phyloP scores from a whole-genome alignment of 73 alveolate species.

The Tetrahymena elliotti region DNA sequence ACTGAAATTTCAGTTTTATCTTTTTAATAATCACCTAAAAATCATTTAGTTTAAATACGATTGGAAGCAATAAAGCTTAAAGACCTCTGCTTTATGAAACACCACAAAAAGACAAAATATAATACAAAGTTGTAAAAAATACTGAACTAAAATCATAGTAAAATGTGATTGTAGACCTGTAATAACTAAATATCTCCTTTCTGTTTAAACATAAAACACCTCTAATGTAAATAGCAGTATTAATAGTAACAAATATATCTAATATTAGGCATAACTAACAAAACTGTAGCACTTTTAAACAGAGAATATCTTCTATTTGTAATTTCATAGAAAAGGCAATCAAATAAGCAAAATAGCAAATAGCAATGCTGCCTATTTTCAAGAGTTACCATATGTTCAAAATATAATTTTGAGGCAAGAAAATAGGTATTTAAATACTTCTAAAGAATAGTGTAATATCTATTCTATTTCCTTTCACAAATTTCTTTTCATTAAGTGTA shows the following conservation, averaged over 20 bases:
- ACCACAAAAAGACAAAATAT: background rate
- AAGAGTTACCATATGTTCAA: background rate
- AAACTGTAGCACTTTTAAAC: background rate
- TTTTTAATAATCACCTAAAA: background rate
- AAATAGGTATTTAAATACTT: background rate
- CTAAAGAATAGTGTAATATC: background rate
- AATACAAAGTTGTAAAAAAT: background rate
- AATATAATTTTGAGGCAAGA: background rate
- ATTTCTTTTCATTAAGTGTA: background rate
- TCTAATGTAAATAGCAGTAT: background rate
- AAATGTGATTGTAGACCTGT: background rate
- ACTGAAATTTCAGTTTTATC: background rate
- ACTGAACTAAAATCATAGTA: background rate
- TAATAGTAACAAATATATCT: background rate
- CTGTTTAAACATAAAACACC: background rate
- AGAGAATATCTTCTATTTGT: background rate
- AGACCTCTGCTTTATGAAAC: background rate
- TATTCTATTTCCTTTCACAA: background rate
- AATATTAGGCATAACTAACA: background rate
- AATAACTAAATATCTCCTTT: background rate
- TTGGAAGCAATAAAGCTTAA: background rate
- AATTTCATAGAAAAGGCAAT: background rate
- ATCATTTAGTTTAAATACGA: background rate
- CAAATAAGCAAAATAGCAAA: background rate
- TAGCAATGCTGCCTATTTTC: background rate